Conservation (phyloP, 2,329 filamentous ascomycete genomes). For the Juglanconis juglandina region DNA sequence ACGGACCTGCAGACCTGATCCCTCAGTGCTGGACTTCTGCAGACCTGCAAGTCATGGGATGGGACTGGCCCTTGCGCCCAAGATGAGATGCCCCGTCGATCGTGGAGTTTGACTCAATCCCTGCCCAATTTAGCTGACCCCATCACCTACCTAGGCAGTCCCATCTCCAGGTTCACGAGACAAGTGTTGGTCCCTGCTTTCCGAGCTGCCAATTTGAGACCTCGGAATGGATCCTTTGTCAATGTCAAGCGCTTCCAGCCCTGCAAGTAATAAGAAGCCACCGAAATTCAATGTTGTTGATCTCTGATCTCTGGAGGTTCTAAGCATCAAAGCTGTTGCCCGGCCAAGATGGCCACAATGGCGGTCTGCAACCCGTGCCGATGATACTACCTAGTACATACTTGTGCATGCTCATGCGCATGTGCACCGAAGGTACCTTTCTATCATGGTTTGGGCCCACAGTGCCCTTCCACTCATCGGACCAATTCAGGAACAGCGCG, state of each 20-base stretch:
- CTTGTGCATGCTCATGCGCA: background rate
- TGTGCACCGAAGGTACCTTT: background rate
- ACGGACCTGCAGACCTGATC: too few species aligned
- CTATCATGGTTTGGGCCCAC: background rate
- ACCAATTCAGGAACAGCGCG: constrained; percentile 15
- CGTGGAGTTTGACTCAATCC: constrained; percentile 5
- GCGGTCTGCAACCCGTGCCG: constrained; percentile 4
- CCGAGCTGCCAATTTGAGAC: constrained; percentile 17
- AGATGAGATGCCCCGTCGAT: constrained; percentile 12
- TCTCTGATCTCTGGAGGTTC: background rate
- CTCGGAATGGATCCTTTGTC: background rate
- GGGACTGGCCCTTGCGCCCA: background rate
- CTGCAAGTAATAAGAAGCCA: too few species aligned
- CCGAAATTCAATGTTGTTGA: background rate
- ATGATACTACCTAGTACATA: background rate
- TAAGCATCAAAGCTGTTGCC: background rate
- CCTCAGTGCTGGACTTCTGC: background rate
- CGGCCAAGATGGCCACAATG: constrained; percentile 7
- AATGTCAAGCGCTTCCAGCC: background rate
- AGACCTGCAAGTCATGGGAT: background rate
- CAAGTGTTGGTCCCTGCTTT: constrained; percentile 16
- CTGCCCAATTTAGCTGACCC: constrained; percentile 5
- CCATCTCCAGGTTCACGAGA: constrained; percentile 4
- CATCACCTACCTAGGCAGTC: background rate
- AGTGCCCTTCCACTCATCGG: background rate